Conservation (phyloP, 768 basidiomycete species). For the Kwoniella sp. region DNA sequence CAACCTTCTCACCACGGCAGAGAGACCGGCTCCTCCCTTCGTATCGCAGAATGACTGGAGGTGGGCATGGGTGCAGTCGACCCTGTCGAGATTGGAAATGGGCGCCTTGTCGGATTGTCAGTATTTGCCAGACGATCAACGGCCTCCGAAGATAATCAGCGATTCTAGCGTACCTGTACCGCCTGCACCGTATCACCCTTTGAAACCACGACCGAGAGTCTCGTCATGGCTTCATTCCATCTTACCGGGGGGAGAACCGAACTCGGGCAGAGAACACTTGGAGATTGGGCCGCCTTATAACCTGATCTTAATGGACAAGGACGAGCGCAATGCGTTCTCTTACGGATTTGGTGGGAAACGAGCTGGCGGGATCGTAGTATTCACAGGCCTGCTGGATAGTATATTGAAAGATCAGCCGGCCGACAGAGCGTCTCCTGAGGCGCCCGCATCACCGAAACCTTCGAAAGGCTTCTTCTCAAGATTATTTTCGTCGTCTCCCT, state of each 20-base stretch:
- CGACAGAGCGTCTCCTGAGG: constrained; percentile 13
- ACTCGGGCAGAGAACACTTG: constrained; percentile 49
- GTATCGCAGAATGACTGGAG: constrained; percentile 84
- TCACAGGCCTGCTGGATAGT: constrained; percentile 88
- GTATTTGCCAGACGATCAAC: background rate
- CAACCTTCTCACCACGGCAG: constrained; percentile 70
- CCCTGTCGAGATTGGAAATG: constrained; percentile 73
- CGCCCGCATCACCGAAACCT: constrained; percentile 25
- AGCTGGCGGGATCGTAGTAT: constrained; percentile 90
- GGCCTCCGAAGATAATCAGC: background rate
- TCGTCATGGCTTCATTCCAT: constrained; percentile 66
- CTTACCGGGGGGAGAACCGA: constrained; percentile 44
- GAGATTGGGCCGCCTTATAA: constrained; percentile 82
- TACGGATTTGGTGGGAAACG: constrained; percentile 88
- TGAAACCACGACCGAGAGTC: constrained; percentile 80
- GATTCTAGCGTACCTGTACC: constrained; percentile 25
- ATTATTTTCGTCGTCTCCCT: constrained; percentile 55
- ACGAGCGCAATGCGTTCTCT: constrained; percentile 88
- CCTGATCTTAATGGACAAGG: constrained; percentile 82
- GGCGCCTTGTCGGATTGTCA: constrained; percentile 65
- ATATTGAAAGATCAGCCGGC: constrained; percentile 60
- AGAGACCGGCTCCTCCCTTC: constrained; percentile 62
- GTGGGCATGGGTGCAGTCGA: constrained; percentile 79
- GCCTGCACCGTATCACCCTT: constrained; percentile 77
- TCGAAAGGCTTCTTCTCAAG: constrained; percentile 60